phyloP scores from a whole-genome alignment of 306 rosid species.

The Vigna nakashimae region DNA sequence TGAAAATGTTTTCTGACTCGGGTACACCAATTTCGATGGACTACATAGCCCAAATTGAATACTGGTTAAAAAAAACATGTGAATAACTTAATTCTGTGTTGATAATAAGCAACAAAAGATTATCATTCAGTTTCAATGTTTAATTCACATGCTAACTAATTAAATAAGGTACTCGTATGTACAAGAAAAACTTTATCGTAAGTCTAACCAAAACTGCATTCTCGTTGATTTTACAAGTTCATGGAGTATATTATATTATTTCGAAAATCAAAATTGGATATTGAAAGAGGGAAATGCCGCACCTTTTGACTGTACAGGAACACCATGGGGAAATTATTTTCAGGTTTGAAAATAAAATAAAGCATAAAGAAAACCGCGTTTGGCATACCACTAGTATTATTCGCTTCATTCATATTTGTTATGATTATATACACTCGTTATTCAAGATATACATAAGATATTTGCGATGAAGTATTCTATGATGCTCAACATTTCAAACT shows the following conservation, averaged over 20 bases:
- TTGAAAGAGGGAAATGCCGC: constrained; percentile 29
- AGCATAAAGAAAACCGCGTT: background rate
- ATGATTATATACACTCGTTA: constrained; percentile 4
- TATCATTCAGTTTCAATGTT: background rate
- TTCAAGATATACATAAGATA: constrained; percentile 22
- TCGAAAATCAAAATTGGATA: constrained; percentile 13
- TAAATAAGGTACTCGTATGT: background rate
- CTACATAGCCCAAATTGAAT: background rate
- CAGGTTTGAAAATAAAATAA: background rate
- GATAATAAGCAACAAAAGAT: background rate
- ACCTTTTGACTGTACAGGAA: constrained; percentile 2
- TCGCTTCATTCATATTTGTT: constrained; percentile 4
- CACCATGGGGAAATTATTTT: background rate
- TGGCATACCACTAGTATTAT: constrained; percentile 9
- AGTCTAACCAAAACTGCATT: background rate
- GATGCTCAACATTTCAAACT: constrained; percentile 21
- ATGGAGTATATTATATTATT: constrained; percentile 10
- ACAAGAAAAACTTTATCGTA: background rate
- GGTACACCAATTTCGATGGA: constrained; percentile 3
- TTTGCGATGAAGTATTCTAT: background rate
- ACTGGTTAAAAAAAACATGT: background rate
- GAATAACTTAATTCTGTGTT: background rate
- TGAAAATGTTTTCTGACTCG: background rate
- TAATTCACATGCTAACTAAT: background rate
- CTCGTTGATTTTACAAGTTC: background rate